Evolutionary conservation across 257 asterid genomes (phyloP), one percentile per base, ranked within the genome.

Genomic region (Hygrophila difformis): DNA sequence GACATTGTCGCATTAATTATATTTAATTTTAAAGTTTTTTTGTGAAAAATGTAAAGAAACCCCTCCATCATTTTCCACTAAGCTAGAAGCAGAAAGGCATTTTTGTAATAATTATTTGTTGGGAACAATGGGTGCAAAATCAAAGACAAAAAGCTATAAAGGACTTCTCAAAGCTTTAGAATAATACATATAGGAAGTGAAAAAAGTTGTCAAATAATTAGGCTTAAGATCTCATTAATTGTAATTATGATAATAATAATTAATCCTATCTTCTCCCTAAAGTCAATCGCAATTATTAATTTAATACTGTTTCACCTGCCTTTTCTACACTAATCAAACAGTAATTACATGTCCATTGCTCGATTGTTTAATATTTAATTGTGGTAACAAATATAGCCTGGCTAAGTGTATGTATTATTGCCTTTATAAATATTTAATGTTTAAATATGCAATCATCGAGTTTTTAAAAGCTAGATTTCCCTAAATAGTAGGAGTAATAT

Each of bases 111-210:
- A 77, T 77, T 48, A 47, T 59, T 48, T 49, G 52, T 46, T 23
- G 60, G 78, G 81, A 61, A 61, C 86, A 61, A 63, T 63, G 58
- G 52, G 24, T 39, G 56, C 43, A n/a, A n/a, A 63, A 72, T 64
- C 72, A 75, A 74, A 72, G 12, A 74, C 88, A 75, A 79, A 68
- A 31, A 29, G 38, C 69, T 63, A 49, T 50, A 58, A 48, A 59
- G 43, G 55, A 44, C 49, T 40, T 34, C 6, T 20, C 34, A 35
- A 53, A 49, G 43, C 67, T 56, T 60, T 47, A 17, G 8, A 58
- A 24, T 59, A 45, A 57, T 40, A 55, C 50, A n/a, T n/a, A n/a
- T n/a, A n/a, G n/a, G n/a, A 21, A 31, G 50, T 55, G 50, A 49
- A 23, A 16, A 56, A 46, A 20, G 43, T 12, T 8, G 18, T 12